Conservation (phyloP, 805 yeast species). For the Saccharomycopsis capsularis region DNA sequence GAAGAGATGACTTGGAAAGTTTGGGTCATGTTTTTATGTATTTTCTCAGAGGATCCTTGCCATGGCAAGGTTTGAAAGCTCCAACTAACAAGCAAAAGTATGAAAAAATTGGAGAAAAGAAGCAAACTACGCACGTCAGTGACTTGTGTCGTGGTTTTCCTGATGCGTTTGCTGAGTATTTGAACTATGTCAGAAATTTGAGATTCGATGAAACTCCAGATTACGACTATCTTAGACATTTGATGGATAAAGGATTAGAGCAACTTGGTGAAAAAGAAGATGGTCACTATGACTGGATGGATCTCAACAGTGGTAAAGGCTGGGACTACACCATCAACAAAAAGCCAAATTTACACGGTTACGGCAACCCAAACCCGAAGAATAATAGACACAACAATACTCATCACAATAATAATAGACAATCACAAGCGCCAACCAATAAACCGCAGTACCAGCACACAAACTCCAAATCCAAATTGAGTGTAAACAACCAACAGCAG, state of each 20-base stretch:
- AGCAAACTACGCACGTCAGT: slow-evolving; percentile 58
- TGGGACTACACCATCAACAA: slow-evolving; percentile 74
- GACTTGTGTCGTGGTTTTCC: slow-evolving; percentile 61
- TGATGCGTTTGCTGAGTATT: slow-evolving; percentile 64
- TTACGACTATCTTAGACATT: slow-evolving; percentile 55
- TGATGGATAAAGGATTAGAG: slow-evolving; percentile 53
- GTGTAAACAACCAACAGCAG: slow-evolving; percentile 21
- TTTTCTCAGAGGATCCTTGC: slow-evolving; percentile 70
- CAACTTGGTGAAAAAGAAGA: slow-evolving; percentile 55
- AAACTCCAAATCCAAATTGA: slow-evolving; percentile 13
- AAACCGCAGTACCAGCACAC: slow-evolving; percentile 25
- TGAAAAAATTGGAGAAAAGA: slow-evolving; percentile 78
- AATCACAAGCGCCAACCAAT: slow-evolving; percentile 26
- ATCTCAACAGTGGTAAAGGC: slow-evolving; percentile 69
- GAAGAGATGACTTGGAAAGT: slow-evolving; percentile 78
- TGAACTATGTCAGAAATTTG: slow-evolving; percentile 58
- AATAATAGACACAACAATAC: slow-evolving; percentile 26
- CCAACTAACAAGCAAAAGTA: slow-evolving; percentile 79
- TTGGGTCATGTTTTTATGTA: slow-evolving; percentile 78
- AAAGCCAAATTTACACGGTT: slow-evolving; percentile 76
- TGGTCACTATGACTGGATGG: slow-evolving; percentile 77
- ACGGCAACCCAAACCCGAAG: slow-evolving; percentile 62
- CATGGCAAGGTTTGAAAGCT: slow-evolving; percentile 89
- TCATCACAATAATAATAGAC: slow-evolving; percentile 26
- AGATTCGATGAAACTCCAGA: slow-evolving; percentile 78